Conservation (phyloP, 768 basidiomycete species). For the Boletus patriciae region DNA sequence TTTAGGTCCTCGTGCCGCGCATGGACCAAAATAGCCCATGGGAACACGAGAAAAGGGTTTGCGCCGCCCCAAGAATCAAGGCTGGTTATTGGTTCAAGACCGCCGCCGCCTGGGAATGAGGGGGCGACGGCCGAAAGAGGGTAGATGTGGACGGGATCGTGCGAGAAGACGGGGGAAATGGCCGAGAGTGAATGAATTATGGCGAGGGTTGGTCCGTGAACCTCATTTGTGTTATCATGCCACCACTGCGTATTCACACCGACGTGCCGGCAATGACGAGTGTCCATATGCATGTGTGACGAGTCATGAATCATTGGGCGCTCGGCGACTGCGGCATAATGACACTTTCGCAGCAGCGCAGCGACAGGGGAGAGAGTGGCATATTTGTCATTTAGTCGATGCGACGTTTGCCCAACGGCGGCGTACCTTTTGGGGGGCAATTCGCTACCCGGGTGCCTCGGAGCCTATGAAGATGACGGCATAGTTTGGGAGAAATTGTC, state of each 20-base stretch:
- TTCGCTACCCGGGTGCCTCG: conserved; percentile 7
- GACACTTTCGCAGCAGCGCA: not conserved
- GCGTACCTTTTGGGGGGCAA: not conserved
- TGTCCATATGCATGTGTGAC: not conserved
- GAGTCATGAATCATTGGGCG: not conserved
- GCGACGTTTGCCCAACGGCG: not conserved
- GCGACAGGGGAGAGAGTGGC: not conserved
- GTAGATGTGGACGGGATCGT: not conserved
- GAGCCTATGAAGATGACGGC: conserved; percentile 23
- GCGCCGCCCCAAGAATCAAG: not conserved
- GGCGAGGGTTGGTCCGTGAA: not conserved
- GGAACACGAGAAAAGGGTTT: not conserved
- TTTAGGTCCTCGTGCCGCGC: not conserved
- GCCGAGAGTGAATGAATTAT: not conserved
- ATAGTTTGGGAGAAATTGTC: not conserved
- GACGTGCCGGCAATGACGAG: not conserved
- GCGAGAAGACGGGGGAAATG: not conserved
- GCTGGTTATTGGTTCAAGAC: not conserved
- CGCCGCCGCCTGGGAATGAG: not conserved
- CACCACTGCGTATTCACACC: conserved; percentile 3
- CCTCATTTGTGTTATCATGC: not conserved
- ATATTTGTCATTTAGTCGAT: not conserved
- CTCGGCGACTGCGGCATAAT: not conserved
- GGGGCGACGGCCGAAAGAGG: conserved; percentile 6
- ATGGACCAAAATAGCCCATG: not conserved